Evolutionary conservation across 805 yeast genomes (phyloP), one percentile per base, ranked within the genome.

Genomic region (Debaryomyces maramus): DNA sequence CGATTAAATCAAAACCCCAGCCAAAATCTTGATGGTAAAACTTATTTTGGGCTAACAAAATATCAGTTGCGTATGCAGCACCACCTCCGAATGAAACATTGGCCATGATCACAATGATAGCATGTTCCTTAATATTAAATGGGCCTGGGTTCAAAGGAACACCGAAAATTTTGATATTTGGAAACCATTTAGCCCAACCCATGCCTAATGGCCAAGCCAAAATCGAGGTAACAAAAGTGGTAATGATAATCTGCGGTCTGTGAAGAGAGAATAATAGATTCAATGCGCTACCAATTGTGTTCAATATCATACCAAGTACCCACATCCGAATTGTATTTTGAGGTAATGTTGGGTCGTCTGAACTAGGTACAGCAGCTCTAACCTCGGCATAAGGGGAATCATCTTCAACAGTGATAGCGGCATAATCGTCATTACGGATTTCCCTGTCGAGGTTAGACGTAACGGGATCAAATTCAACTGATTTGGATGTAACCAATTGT

Each of bases 381-480:
- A 81, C 86, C 58, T 81, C 87, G 1, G 84, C 78, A 54, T 81
- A 82, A 6, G 85, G 85, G 14, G 70, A 64, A 48, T 69, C 56
- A 32, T 57, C 68, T 48, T 73, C 61, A 55, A 67, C 64, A 22
- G 60, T 49, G 21, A 68, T 65, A 16, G 75, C 76, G 35, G 69
- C 66, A 38, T 66, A 67, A 18, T 63, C 72, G 44, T 63, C 68
- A 5, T 49, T 53, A 21, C 52, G 27, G 23, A 58, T 45, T 5
- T 52, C 60, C 34, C 54, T 38, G 6, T 44, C 49, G 34, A 60
- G 37, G 24, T 53, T 39, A 10, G 65, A 60, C 22, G 65, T 56
- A 20, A 63, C 55, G 0, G 66, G 63, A 46, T 63, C 68, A 36
- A 59, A 63, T 36, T 61, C 68, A 31, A 53, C 56, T 3, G 67